A percentile compares a stretch with the other conserved stretches of the same genome.
phyloP scores from a whole-genome alignment of 805 yeast genomes.

The Sungouiozyma intestinalis region DNA sequence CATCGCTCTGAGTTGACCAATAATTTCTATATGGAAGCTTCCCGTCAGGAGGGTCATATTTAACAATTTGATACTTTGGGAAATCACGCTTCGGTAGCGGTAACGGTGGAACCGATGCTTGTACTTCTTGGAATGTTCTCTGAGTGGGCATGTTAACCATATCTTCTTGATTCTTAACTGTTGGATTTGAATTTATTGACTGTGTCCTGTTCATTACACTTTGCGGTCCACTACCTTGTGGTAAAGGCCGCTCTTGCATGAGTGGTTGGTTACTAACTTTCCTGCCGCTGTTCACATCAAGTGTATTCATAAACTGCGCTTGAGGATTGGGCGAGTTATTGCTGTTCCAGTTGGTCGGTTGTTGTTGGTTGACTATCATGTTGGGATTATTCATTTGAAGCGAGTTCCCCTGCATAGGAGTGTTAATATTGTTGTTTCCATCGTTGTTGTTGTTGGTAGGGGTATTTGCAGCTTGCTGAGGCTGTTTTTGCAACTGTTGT shows the following conservation, averaged over 20 bases:
- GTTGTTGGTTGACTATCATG: slow-evolving; percentile 4
- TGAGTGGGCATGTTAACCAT: neutral
- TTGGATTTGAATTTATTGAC: slow-evolving; percentile 11
- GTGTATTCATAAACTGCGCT: neutral
- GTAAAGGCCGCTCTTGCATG: neutral
- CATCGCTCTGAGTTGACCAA: slow-evolving; percentile 44
- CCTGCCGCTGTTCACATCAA: neutral
- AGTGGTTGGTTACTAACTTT: neutral
- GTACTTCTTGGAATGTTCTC: neutral
- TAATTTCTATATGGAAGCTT: slow-evolving; percentile 29
- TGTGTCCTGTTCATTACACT: slow-evolving; percentile 3
- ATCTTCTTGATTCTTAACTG: slow-evolving; percentile 6
- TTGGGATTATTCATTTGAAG: neutral
- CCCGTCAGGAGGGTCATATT: slow-evolving; percentile 30
- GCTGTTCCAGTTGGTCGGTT: slow-evolving; percentile 1
- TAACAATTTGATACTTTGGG: slow-evolving; percentile 21
- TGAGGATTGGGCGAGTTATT: slow-evolving; percentile 1
- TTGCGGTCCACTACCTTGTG: slow-evolving; percentile 1
- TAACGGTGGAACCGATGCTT: slow-evolving; percentile 17
- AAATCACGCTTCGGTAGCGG: slow-evolving; percentile 18
- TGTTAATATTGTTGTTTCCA: neutral
- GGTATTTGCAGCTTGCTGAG: slow-evolving; percentile 2
- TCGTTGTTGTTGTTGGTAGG: slow-evolving; percentile 3
- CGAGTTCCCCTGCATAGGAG: neutral
- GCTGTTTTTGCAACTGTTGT: slow-evolving; percentile 11